Percentiles rank a stretch among this genome's conserved stretches.
phyloP scores from a whole-genome alignment of 331 rosid genomes.

The Ulmus americana region DNA sequence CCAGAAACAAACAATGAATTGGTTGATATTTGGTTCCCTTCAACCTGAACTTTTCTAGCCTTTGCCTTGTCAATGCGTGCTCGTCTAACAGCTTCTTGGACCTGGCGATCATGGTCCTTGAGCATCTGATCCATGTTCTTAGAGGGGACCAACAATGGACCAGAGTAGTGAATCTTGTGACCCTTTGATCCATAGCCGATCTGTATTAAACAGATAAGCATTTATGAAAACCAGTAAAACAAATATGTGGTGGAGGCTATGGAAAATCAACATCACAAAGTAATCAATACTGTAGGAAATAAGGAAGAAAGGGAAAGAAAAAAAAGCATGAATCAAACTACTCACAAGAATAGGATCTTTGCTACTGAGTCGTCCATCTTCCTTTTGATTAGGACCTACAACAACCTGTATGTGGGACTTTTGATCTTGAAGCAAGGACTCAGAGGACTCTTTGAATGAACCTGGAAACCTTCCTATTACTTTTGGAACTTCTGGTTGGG shows the following conservation, averaged over 20 bases:
- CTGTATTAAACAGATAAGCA: slow-evolving; percentile 30
- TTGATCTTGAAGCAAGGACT: slow-evolving; percentile 52
- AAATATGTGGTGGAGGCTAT: neutral
- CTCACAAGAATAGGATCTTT: slow-evolving; percentile 79
- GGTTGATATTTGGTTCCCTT: slow-evolving; percentile 60
- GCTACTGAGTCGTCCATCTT: slow-evolving; percentile 54
- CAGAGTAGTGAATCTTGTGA: slow-evolving; percentile 91
- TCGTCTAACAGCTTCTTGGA: slow-evolving; percentile 91
- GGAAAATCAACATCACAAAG: neutral
- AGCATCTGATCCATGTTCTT: slow-evolving; percentile 92
- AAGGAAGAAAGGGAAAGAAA: neutral
- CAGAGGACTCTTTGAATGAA: slow-evolving; percentile 85
- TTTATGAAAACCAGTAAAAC: neutral
- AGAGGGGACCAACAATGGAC: slow-evolving; percentile 86
- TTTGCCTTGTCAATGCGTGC: slow-evolving; percentile 86
- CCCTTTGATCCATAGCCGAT: slow-evolving; percentile 88
- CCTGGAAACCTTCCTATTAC: slow-evolving; percentile 73
- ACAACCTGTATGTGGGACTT: slow-evolving; percentile 44
- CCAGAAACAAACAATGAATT: slow-evolving; percentile 92
- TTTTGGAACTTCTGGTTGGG: slow-evolving; percentile 67
- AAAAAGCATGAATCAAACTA: slow-evolving; percentile 13
- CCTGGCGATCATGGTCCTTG: slow-evolving; percentile 94
- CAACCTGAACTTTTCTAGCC: slow-evolving; percentile 64
- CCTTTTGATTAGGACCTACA: slow-evolving; percentile 48
- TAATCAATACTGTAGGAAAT: slow-evolving; percentile 3